Evolutionary conservation across 805 yeast genomes (phyloP).

Genomic region (Ogataea trehalophila): DNA sequence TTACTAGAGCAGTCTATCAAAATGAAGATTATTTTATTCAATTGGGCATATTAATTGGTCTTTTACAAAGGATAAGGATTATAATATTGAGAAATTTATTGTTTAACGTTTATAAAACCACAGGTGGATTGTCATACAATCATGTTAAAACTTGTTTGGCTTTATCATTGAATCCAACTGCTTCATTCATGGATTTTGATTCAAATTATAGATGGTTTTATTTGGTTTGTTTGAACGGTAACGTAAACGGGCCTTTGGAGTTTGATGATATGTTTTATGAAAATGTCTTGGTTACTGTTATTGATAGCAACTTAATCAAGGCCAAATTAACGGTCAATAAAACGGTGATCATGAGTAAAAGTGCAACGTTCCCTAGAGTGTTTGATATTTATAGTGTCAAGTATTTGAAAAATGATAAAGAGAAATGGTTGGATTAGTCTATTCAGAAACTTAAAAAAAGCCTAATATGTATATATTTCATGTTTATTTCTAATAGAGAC

Average conservation of each 20-base stretch:
- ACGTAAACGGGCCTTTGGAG: constrained; percentile 4
- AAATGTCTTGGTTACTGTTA: constrained; percentile 44
- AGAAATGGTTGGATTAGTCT: constrained; percentile 26
- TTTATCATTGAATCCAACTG: constrained; percentile 14
- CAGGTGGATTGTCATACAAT: constrained; percentile 15
- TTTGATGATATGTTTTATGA: constrained; percentile 42
- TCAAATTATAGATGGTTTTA: constrained; percentile 18
- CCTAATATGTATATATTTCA: too few species aligned
- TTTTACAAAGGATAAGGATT: constrained; percentile 42
- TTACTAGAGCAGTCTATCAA: constrained; percentile 29
- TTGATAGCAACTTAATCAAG: constrained; percentile 48
- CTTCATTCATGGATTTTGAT: constrained; percentile 5
- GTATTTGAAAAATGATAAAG: constrained; percentile 19
- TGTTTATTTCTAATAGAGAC: too few species aligned
- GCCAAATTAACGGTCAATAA: constrained; percentile 39
- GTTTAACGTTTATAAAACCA: constrained; percentile 15
- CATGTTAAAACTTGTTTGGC: constrained; percentile 23
- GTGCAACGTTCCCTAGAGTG: constrained; percentile 26
- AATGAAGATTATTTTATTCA: constrained; percentile 36
- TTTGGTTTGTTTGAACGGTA: constrained; percentile 3
- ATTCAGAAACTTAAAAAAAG: background rate
- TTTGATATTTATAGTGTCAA: constrained; percentile 16
- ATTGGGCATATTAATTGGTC: constrained; percentile 35
- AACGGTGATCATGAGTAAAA: constrained; percentile 26
- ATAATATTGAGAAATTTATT: constrained; percentile 42